Evolutionary conservation across 495 filamentous ascomycete genomes (phyloP).

Genomic region (Ramalina intermedia): DNA sequence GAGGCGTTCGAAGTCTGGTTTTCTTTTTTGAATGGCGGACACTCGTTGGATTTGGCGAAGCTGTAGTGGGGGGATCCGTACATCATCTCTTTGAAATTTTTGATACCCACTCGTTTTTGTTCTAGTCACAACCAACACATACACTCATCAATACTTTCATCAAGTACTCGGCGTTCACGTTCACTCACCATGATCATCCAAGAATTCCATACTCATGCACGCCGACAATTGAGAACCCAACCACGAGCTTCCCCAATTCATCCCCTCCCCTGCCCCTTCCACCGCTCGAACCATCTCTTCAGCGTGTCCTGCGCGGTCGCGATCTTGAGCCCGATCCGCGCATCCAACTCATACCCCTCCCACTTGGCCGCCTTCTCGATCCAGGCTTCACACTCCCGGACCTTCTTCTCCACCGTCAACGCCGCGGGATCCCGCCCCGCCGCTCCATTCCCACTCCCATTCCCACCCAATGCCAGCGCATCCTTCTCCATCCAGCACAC

Average conservation of each 20-base stretch:
- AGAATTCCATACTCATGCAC: no score
- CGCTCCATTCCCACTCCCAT: neutral
- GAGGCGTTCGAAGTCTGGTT: no score
- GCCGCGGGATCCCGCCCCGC: neutral
- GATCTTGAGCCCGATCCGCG: constrained; percentile 71
- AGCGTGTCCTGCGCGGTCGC: constrained; percentile 67
- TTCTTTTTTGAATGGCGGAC: no score
- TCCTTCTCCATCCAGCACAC: constrained; percentile 48
- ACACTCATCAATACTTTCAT: no score
- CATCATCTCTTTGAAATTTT: no score
- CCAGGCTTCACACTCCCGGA: constrained; percentile 54
- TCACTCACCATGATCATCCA: no score
- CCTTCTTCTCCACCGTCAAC: constrained; percentile 36
- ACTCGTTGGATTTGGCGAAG: no score
- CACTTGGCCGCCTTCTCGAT: constrained; percentile 67
- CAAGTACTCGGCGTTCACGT: no score
- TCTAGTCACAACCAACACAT: no score
- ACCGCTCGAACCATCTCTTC: constrained; percentile 41
- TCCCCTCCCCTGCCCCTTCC: neutral
- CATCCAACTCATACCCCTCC: constrained; percentile 79
- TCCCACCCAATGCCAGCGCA: constrained; percentile 13
- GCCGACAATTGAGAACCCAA: no score
- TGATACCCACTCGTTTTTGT: no score
- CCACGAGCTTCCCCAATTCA: neutral
- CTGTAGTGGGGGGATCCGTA: no score